A percentile compares a stretch with the other conserved stretches of the same genome.
These are phyloP conservation scores for Gynostemma pentaphyllum DNA, from an alignment of 306 rosid genomes.

Conservation along the genomic window DNA sequence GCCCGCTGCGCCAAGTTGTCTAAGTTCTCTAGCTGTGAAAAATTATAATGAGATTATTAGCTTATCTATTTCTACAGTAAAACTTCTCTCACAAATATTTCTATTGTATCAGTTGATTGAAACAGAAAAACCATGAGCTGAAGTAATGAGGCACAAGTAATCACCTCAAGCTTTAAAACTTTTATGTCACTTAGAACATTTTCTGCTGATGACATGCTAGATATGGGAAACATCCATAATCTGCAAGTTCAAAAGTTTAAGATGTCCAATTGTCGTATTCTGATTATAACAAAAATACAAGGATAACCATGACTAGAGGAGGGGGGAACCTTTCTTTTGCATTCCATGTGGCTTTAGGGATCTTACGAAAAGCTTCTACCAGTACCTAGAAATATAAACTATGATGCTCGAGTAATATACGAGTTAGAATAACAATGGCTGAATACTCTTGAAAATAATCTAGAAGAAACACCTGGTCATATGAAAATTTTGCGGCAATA, in stretches of 20 bases:
- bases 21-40: conserved; percentile 54
- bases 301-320: background rate
- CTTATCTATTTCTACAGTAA: background rate
- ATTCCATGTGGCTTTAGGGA: conserved; percentile 70
- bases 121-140: background rate
- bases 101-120: background rate
- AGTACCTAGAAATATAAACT: conserved; percentile 27
- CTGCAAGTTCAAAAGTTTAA: conserved; percentile 30
- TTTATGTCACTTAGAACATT: conserved; percentile 40
- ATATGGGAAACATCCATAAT: conserved; percentile 75
- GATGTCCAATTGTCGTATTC: background rate
- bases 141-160: conserved; percentile 14
- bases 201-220: conserved; percentile 58
- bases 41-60: background rate
- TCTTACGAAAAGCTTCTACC: conserved; percentile 47
- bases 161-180: conserved; percentile 56
- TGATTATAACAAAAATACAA: background rate
- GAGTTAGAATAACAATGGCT: background rate
- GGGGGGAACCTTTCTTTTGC: conserved; percentile 55
- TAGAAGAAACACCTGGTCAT: conserved; percentile 47
- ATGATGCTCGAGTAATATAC: background rate
- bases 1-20: conserved; percentile 79
- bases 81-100: background rate
- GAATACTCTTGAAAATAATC: background rate
- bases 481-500: conserved; percentile 64